phyloP scores from a whole-genome alignment of 805 yeast species.

The Yamadazyma paraphyllophila region DNA sequence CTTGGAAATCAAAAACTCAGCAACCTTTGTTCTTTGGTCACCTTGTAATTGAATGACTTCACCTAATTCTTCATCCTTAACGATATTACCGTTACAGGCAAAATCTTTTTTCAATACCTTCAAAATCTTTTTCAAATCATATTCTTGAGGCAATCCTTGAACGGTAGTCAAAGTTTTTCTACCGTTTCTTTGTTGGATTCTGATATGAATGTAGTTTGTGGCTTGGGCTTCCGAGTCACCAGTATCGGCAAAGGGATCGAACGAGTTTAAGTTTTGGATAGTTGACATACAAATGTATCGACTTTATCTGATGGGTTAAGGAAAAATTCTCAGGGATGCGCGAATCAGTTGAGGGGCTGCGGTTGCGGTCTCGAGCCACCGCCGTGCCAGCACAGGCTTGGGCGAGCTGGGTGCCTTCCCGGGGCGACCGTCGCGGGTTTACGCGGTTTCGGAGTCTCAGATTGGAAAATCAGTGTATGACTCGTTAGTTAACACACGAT shows the following conservation, averaged over 20 bases:
- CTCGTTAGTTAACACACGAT: background rate
- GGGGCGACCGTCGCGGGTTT: background rate
- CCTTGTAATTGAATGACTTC: conserved; percentile 98
- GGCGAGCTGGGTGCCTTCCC: background rate
- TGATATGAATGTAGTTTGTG: conserved; percentile 92
- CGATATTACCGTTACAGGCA: conserved; percentile 98
- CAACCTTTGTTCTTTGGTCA: conserved; percentile 95
- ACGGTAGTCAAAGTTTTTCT: conserved; percentile 98
- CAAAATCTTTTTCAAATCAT: conserved; percentile 89
- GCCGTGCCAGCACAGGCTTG: too few relatives aligned
- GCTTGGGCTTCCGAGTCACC: conserved; percentile 99
- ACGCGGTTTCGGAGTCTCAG: background rate
- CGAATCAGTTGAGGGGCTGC: background rate
- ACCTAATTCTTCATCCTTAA: conserved; percentile 93
- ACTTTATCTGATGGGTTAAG: conserved; percentile 1
- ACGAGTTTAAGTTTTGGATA: conserved; percentile 84
- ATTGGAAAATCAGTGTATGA: background rate
- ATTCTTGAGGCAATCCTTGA: conserved; percentile 94
- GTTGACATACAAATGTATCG: conserved; percentile 61
- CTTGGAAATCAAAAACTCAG: conserved; percentile 85
- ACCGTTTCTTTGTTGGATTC: conserved; percentile 99
- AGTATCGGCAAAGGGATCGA: conserved; percentile 99
- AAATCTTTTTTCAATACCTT: conserved; percentile 95
- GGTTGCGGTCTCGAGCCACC: too few relatives aligned
- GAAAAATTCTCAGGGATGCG: conserved; percentile 2